Conservation (phyloP, 2,329 filamentous ascomycete species). For the Penicillium aurantiogriseum region DNA sequence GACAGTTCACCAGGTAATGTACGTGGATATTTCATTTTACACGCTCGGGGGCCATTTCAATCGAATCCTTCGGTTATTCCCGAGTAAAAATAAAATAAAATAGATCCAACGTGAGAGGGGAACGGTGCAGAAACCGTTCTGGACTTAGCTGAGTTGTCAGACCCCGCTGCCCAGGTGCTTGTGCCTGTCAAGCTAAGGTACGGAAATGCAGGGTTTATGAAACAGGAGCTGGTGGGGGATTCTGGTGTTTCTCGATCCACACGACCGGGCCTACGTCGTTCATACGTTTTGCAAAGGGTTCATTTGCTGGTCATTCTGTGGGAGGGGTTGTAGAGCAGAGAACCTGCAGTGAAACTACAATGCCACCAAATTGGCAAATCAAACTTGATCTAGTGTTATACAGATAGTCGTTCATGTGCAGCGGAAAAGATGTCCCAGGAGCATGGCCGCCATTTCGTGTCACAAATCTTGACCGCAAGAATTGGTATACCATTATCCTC, state of each 20-base stretch:
- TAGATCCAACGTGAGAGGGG: conserved; percentile 15
- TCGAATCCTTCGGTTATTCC: conserved; percentile 8
- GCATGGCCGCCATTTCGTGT: conserved; percentile 37
- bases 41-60: conserved; percentile 3
- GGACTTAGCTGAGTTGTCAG: conserved; percentile 8
- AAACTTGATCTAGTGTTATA: conserved; percentile 8
- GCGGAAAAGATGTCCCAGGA: conserved; percentile 28
- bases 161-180: conserved; percentile 6
- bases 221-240: conserved; percentile 18
- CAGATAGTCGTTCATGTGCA: conserved; percentile 12
- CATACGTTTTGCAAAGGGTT: conserved; percentile 4
- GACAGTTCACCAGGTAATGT: neutral
- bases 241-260: neutral
- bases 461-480: neutral
- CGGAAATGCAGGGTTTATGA: conserved; percentile 22
- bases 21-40: conserved; percentile 3
- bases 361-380: conserved; percentile 10
- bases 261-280: neutral
- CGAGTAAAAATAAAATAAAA: neutral
- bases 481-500: neutral
- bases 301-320: conserved; percentile 2
- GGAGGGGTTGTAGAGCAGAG: neutral
- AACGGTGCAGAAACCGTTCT: conserved; percentile 16
- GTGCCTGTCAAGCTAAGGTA: conserved; percentile 10
- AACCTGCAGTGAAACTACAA: conserved; percentile 6